Base-by-base conservation (phyloP, 768 basidiomycete species). In the Pholiota molesta region DNA sequence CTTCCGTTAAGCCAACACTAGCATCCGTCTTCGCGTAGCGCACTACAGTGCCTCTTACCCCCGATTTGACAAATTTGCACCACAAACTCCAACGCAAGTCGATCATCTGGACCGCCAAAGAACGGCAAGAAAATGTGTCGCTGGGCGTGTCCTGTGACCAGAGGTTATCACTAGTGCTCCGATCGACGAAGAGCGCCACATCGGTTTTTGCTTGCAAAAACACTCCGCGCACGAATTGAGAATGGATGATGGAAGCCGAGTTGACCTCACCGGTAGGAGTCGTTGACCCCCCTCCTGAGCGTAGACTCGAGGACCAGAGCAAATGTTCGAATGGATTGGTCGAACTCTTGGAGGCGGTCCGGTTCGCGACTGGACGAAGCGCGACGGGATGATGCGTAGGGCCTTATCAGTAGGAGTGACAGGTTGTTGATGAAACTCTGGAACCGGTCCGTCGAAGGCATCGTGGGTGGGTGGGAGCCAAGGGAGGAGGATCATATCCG, bases 21-120 rank as follows among this genome's bases (percentile, higher is more conserved):
- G 45, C 61, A 10, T 83, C 86, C 54, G 69, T 72, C 74, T 86
- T 90, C 37, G 71, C 72, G 61, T 97, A 76, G 66, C 87, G 81
- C 56, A 95, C 72, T 2, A 96, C 86, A 0, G 91, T 94, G 11
- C 94, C 97, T 9, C 77, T 83, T 13, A 92, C 81, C 59, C 77
- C 78, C 13, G 78, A 65, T 89, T 90, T 61, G 82, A 72, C 92
- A 96, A 29, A 97, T 77, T 74, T 96, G 95, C 14, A 90, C 83
- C 23, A 92, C 90, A 66, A 98, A 87, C 31, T 91, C 86, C 37
- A 99, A 77, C 0, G 94, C 93, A 17, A 95, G 80, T 2, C 97
- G 82, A 71, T 97, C 96, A 72, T 99, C 97, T 0, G 94, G 91
- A 0, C 97, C 97, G 23, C 97, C 97, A 72, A 94, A 92, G 83